Base-by-base conservation (phyloP, 2,329 filamentous ascomycete genomes). In the Hymenoscyphus salicellus region DNA sequence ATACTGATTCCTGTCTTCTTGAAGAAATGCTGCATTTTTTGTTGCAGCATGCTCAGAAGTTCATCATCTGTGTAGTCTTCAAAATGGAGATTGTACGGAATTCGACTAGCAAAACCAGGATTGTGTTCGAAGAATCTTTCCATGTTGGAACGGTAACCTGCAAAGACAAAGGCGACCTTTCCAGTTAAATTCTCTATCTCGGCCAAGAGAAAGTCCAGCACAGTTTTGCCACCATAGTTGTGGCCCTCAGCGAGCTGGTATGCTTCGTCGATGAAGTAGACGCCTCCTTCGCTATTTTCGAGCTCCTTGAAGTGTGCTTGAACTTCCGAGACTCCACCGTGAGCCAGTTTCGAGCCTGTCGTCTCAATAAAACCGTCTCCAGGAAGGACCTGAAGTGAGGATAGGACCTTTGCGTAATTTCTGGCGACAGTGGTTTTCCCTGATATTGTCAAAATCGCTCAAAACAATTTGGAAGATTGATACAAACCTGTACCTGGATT, bases 261-360 rank as follows among this genome's bases (percentile, higher is more conserved):
- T 0, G 90, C 89, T 74, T 94, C 90, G 65, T 94, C 91, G 26
- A 94, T 88, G 72, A 94, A 93, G 1, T 92, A 71, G 0, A 87
- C 87, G 0, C 91, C 91, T 0, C 90, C 90, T 84, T 78, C 8
- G 84, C 0, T 87, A 86, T 86, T 79, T 3, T 86, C 74, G 0
- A 93, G 80, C 0, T 79, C 69, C 2, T 88, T 79, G 5, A 91
- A 77, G 0, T 87, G 75, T 14, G 81, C 80, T 70, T 89, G 81
- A 67, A 82, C 85, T 0, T 81, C 85, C 0, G 77, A 62, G 0
- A 91, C 83, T 0, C 89, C 90, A 0, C 82, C 80, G 57, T 84
- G 85, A 0, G 89, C 86, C 0, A 94, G 80, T 17, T 81, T 80
- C 0, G 90, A 85, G 0, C 90, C 91, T 0, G 89, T 89, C 0